Evolutionary conservation across 352 stramenopile genomes (phyloP), one percentile per base, ranked within the genome.

Genomic region (Pythium volutum): DNA sequence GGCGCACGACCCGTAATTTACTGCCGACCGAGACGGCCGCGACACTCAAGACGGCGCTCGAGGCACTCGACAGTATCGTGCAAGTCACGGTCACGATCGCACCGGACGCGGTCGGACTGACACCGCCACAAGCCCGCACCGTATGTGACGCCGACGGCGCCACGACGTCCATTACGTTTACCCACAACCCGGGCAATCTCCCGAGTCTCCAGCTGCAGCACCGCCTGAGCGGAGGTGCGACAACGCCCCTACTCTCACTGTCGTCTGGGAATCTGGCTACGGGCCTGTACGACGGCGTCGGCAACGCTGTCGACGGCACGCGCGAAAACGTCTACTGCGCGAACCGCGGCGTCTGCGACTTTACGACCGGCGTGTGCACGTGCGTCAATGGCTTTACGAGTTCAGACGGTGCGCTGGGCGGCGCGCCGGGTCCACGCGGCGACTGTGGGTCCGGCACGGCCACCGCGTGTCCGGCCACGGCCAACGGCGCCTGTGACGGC

Each of bases 281-380:
- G 2, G 64, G 42, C 0, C 12, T 60, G 7, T 66, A 66, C 46
- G 62, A 58, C 22, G 42, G 23, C 8, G 23, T 54, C 1, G 34
- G n/a, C 2, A 42, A 57, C 16, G 48, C 55, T 14, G 66, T 64
- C 14, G 55, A 70, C 22, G 82, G 82, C 20, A 88, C 73, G 0
- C 76, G 75, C 3, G 79, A 87, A 39, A 73, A 82, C 39, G 64
- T 51, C 5, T 75, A 95, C 67, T 98, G 94, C 67, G 93, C 88
- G 0, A 97, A 97, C 64, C 76, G 73, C 33, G 87, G 87, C 20
- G 36, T 55, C 2, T 96, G 86, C 29, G 74, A 95, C 34, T 67
- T 74, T 22, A 61, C 36, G 12, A 79, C 70, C 0, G 88, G 88
- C 12, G 41, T 88, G n/a, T 97, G 88, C 59, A 73, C 69, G n/a